Conservation (phyloP, 2,329 filamentous ascomycete species). For the Plectosphaerella plurivora region DNA sequence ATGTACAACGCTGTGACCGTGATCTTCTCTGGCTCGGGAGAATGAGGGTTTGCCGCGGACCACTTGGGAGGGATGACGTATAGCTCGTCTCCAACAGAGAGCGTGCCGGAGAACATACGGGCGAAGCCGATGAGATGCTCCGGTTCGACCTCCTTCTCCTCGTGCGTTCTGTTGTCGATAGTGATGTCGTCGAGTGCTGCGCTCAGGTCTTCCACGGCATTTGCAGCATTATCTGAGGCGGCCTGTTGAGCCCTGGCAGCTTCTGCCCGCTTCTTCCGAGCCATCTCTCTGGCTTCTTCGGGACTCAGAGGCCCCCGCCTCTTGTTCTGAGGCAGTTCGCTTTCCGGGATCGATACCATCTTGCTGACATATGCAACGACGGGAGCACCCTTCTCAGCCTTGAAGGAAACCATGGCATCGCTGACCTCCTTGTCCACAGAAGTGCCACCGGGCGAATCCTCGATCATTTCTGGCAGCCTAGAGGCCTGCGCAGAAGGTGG, state of each 20-base stretch:
- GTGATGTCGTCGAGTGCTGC: constrained; percentile 57
- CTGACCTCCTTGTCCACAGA: constrained; percentile 66
- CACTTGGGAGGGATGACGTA: constrained; percentile 94
- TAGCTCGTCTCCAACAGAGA: constrained; percentile 84
- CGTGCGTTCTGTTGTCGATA: constrained; percentile 47
- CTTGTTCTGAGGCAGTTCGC: constrained; percentile 85
- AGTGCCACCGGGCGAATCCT: constrained; percentile 71
- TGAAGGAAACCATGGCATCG: constrained; percentile 80
- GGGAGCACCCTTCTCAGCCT: constrained; percentile 64
- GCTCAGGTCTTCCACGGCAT: constrained; percentile 52
- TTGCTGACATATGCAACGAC: constrained; percentile 96
- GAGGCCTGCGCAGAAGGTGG: constrained; percentile 75
- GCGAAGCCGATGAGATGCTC: constrained; percentile 95
- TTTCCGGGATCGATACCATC: constrained; percentile 93
- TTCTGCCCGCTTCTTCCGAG: constrained; percentile 82
- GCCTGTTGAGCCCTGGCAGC: constrained; percentile 74
- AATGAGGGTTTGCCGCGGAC: constrained; percentile 71
- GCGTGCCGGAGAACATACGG: constrained; percentile 83
- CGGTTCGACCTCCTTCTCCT: constrained; percentile 61
- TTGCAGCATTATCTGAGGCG: constrained; percentile 28
- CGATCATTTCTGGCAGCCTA: constrained; percentile 73
- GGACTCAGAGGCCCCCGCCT: constrained; percentile 72
- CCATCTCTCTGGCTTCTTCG: constrained; percentile 86
- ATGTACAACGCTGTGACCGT: constrained; percentile 87
- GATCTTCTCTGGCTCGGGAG: constrained; percentile 73